Percentiles rank a stretch among this genome's conserved stretches.
Conservation (phyloP, 1,284 basidiomycete genomes). For the Cystobasidium slooffiae region DNA sequence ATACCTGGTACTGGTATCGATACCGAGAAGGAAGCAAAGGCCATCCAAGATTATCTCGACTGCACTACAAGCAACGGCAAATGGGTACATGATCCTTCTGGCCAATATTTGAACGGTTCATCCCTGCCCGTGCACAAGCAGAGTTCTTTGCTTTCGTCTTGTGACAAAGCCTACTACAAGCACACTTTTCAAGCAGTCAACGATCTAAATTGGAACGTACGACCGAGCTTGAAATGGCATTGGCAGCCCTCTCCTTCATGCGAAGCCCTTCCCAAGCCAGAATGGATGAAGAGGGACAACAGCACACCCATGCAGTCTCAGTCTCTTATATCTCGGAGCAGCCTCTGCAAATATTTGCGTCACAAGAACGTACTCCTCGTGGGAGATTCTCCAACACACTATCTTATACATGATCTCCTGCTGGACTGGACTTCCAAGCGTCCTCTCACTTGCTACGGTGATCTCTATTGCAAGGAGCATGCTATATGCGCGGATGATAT, state of each 20-base stretch:
- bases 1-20: slow-evolving; percentile 52
- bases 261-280: not conserved
- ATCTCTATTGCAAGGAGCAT: slow-evolving; percentile 55
- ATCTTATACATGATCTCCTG: slow-evolving; percentile 53
- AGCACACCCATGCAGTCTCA: slow-evolving; percentile 6
- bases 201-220: slow-evolving; percentile 48
- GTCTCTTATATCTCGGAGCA: slow-evolving; percentile 26
- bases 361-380: slow-evolving; percentile 53
- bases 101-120: slow-evolving; percentile 18
- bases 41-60: slow-evolving; percentile 52
- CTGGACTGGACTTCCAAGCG: slow-evolving; percentile 52
- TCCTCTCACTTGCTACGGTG: slow-evolving; percentile 53
- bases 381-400: slow-evolving; percentile 52
- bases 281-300: not conserved
- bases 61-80: slow-evolving; percentile 49
- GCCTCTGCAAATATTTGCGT: slow-evolving; percentile 51
- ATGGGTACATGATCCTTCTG: slow-evolving; percentile 51
- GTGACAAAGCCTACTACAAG: slow-evolving; percentile 54
- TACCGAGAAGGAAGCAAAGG: slow-evolving; percentile 40
- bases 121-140: slow-evolving; percentile 54
- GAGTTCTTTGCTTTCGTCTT: slow-evolving; percentile 48
- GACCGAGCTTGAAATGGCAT: slow-evolving; percentile 52
- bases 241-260: slow-evolving; percentile 51
- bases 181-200: not conserved
- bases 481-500: slow-evolving; percentile 51